Conservation (phyloP, 1,284 basidiomycete genomes). For the Phlebopus sp. region DNA sequence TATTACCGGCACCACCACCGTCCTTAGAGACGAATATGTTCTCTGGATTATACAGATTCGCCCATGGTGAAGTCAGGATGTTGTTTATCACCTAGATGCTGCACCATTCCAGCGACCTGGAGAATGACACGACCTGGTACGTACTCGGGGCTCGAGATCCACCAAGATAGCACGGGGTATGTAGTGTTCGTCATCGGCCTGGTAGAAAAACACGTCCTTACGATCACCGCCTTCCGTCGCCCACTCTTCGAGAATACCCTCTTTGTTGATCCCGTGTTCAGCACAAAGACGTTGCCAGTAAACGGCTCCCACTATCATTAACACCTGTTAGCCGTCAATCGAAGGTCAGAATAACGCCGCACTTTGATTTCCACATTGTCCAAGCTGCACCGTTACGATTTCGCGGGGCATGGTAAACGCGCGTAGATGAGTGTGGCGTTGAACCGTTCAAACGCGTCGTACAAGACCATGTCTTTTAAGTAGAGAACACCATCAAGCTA, state of each 20-base stretch:
- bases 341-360: constrained; percentile 32
- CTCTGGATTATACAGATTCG: constrained; percentile 95
- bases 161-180: constrained; percentile 96
- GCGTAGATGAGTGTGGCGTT: constrained; percentile 7
- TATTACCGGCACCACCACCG: constrained; percentile 97
- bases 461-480: constrained; percentile 20
- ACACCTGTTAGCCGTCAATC: constrained; percentile 12
- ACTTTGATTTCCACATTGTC: constrained; percentile 98
- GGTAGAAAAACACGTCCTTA: constrained; percentile 99
- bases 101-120: constrained; percentile 5
- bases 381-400: constrained; percentile 85
- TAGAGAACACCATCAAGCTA: constrained; percentile 9
- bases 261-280: constrained; percentile 93
- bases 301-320: constrained; percentile 67
- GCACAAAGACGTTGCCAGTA: constrained; percentile 96
- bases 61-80: constrained; percentile 90
- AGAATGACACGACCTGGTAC: constrained; percentile 27
- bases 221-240: constrained; percentile 91
- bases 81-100: constrained; percentile 86
- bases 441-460: constrained; percentile 4
- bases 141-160: constrained; percentile 95
- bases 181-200: constrained; percentile 99
- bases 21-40: constrained; percentile 96
- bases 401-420: constrained; percentile 69
- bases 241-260: constrained; percentile 93